Percentiles rank a stretch among this genome's conserved stretches.
Conservation (phyloP, 306 rosid genomes). For the Gastrolobium bilobum region DNA sequence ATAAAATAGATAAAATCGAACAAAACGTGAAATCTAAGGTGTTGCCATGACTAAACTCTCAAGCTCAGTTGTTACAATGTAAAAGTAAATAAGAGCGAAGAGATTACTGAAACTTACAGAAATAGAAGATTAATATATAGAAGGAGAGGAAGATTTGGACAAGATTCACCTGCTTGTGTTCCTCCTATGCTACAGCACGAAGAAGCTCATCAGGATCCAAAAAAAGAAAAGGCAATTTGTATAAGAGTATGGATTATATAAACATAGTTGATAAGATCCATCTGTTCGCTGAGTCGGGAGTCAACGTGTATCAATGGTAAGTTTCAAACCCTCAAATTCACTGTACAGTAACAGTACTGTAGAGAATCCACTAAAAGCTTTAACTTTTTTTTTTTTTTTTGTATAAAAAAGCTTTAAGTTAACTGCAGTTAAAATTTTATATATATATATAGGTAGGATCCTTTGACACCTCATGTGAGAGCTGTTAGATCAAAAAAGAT, state of each 20-base stretch:
- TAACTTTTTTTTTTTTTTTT: no score
- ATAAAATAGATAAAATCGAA: background rate
- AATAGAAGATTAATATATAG: background rate
- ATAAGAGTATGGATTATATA: background rate
- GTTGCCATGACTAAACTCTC: background rate
- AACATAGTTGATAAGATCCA: background rate
- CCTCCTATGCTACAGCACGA: background rate
- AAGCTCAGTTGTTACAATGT: background rate
- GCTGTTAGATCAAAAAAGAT: no score
- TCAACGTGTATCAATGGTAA: background rate
- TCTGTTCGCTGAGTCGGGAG: background rate
- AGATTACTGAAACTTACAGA: background rate
- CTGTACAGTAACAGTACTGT: background rate
- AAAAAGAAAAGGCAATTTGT: background rate
- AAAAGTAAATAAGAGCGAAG: background rate
- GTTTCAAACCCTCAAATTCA: conserved; percentile 19
- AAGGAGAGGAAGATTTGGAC: background rate
- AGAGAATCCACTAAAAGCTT: background rate
- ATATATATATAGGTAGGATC: no score
- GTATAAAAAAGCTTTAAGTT: no score
- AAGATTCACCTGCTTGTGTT: conserved; percentile 1
- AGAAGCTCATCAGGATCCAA: background rate
- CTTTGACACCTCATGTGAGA: no score
- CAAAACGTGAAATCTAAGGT: conserved; percentile 6
- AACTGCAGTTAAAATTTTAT: no score